Percentiles rank a stretch among this genome's conserved stretches.
phyloP scores from a whole-genome alignment of 2,329 filamentous ascomycete species.

The Apiospora kogelbergensis region DNA sequence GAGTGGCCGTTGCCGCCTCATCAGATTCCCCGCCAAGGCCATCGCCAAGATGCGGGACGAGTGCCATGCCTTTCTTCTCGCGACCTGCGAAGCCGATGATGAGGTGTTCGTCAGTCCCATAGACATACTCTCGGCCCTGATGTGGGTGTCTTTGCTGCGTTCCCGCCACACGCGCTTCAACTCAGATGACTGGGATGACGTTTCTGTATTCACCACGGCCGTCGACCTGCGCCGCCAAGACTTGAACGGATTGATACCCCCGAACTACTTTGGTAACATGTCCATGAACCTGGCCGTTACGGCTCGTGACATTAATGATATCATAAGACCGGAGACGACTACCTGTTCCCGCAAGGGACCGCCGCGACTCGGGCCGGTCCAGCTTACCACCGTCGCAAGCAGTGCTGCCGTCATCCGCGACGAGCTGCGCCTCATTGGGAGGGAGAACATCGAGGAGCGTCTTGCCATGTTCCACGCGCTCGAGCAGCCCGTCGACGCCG shows the following conservation, averaged over 20 bases:
- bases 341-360: not conserved
- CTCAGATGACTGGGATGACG: not conserved
- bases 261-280: slow-evolving; percentile 16
- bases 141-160: slow-evolving; percentile 12
- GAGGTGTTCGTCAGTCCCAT: not conserved
- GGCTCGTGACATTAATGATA: not conserved
- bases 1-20: not conserved
- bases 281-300: not conserved
- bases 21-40: slow-evolving; percentile 5
- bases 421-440: not conserved
- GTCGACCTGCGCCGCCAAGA: not conserved
- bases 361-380: not conserved
- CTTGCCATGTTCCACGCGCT: not conserved
- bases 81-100: accelerated
- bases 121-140: slow-evolving; percentile 9
- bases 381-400: not conserved
- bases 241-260: not conserved
- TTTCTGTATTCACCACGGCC: not conserved
- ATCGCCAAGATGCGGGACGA: not conserved
- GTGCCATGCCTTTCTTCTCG: not conserved
- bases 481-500: not conserved
- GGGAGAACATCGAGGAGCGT: not conserved
- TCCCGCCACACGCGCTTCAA: not conserved
- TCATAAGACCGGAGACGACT: not conserved
- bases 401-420: not conserved